phyloP scores from a whole-genome alignment of 2,329 filamentous ascomycete species.

The Corniculantispora saksenae region DNA sequence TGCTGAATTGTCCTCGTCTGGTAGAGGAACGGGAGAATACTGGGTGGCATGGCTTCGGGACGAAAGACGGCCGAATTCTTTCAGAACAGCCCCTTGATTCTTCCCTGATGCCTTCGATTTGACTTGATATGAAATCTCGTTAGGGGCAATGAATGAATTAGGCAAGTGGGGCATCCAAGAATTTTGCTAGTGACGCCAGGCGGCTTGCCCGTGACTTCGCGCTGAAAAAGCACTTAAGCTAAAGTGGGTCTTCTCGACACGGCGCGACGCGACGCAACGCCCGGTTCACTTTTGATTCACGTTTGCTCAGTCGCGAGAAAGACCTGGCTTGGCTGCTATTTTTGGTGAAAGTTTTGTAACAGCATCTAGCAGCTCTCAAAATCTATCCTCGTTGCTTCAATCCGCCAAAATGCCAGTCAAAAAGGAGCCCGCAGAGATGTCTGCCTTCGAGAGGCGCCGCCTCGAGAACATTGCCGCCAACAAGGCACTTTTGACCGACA shows the following conservation, averaged over 20 bases:
- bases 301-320: neutral
- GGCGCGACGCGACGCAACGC: conserved; percentile 10
- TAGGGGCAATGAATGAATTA: neutral
- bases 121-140: conserved; percentile 4
- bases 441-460: conserved; percentile 82
- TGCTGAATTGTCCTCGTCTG: conserved; percentile 62
- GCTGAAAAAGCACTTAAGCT: conserved; percentile 29
- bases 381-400: too few relatives aligned
- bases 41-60: conserved; percentile 28
- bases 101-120: neutral
- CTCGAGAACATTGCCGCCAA: conserved; percentile 87
- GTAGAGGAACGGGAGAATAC: conserved; percentile 68
- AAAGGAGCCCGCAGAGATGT: conserved; percentile 54
- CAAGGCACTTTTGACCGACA: conserved; percentile 75
- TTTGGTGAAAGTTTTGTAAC: neutral
- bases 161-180: conserved; percentile 10
- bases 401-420: conserved; percentile 45
- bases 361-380: too few relatives aligned
- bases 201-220: conserved; percentile 36
- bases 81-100: neutral
- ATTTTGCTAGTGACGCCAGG: neutral
- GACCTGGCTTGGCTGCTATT: neutral
- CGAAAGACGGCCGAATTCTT: neutral
- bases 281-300: conserved; percentile 16
- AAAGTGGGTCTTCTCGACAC: conserved; percentile 13